These are phyloP conservation scores for Balansia obtecta DNA, from an alignment of 2,329 filamentous ascomycete species.

Conservation along the genomic window DNA sequence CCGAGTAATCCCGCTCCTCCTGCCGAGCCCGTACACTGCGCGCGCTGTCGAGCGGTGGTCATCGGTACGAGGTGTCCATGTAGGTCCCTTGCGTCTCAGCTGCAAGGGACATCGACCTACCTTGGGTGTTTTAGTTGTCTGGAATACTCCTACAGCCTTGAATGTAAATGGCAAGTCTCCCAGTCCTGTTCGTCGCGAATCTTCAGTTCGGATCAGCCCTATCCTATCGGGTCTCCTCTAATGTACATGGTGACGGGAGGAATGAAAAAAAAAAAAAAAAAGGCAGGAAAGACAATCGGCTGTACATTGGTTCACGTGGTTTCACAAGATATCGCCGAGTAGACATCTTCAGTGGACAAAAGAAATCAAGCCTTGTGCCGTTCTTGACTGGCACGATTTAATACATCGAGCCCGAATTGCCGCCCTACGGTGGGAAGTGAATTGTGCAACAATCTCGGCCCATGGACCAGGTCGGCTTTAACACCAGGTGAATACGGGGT, in stretches of 20 bases:
- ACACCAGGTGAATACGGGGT: conserved; percentile 97
- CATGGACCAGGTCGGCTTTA: conserved; percentile 22
- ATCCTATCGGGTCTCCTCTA: neutral
- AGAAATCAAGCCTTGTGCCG: neutral
- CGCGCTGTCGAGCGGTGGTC: too few relatives aligned
- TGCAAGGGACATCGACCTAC: too few relatives aligned
- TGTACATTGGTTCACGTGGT: too few relatives aligned
- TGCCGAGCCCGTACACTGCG: too few relatives aligned
- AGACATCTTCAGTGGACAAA: neutral
- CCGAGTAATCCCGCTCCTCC: too few relatives aligned
- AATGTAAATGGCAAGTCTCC: too few relatives aligned
- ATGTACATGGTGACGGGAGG: neutral
- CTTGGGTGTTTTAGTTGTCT: too few relatives aligned
- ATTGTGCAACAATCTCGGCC: neutral
- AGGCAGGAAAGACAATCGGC: neutral
- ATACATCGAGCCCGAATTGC: neutral
- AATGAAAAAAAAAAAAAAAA: neutral
- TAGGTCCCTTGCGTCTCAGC: too few relatives aligned
- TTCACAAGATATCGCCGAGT: neutral
- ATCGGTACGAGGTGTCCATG: too few relatives aligned
- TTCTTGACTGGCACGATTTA: neutral
- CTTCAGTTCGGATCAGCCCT: neutral
- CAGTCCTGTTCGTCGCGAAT: too few relatives aligned
- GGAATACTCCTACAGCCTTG: too few relatives aligned
- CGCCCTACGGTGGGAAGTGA: neutral